Conservation (phyloP, 1,284 basidiomycete species). For the Trichosporon sp. region DNA sequence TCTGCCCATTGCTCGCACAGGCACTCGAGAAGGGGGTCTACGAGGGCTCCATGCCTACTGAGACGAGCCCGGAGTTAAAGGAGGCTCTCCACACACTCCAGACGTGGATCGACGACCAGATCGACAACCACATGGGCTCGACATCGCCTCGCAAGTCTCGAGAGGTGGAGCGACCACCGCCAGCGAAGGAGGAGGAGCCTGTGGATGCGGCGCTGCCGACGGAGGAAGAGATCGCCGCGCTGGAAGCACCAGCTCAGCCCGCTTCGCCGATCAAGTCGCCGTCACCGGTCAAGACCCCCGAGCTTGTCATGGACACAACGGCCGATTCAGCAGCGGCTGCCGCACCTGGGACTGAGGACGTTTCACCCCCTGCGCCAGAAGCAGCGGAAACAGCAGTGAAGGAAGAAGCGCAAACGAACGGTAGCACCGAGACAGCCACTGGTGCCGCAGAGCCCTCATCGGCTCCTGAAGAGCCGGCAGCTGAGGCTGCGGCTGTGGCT, state of each 20-base stretch:
- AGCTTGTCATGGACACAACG: neutral
- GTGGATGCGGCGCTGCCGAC: too few species aligned
- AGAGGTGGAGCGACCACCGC: neutral
- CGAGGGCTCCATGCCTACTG: conserved; percentile 36
- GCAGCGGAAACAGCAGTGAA: neutral
- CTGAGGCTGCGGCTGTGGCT: neutral
- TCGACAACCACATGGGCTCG: neutral
- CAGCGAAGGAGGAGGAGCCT: neutral
- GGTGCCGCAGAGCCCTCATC: too few species aligned
- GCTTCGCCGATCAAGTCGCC: neutral
- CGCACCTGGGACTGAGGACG: neutral
- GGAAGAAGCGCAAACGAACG: neutral
- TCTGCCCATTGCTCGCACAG: conserved; percentile 63
- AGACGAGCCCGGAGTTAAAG: conserved; percentile 8
- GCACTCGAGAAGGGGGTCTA: conserved; percentile 71
- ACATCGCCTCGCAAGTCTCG: neutral
- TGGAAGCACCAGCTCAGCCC: neutral
- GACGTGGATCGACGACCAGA: conserved; percentile 25
- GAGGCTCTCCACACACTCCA: conserved; percentile 18
- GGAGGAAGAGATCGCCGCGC: neutral
- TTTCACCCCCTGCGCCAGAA: neutral
- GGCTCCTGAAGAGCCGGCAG: neutral
- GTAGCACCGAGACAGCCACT: neutral
- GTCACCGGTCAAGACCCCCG: neutral
- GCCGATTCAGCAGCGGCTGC: neutral